Percentiles rank a stretch among this genome's conserved stretches.
These are phyloP conservation scores for Ambrosia hybrid DNA, from an alignment of 140 eudicot species.

Conservation along the genomic window DNA sequence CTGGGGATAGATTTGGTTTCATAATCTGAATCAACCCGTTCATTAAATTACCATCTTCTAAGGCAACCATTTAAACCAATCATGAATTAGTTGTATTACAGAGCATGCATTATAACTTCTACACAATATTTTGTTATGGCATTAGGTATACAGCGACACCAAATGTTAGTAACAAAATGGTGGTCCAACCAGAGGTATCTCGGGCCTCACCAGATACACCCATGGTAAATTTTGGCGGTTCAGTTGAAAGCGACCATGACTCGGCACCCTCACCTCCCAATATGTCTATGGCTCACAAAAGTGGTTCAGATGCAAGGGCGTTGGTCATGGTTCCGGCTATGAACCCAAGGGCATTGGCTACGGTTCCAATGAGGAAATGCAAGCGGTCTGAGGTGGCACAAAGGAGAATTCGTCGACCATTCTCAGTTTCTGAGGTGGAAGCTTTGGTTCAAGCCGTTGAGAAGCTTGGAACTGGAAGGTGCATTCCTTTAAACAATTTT, in stretches of 20 bases:
- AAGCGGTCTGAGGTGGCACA: constrained; percentile 81
- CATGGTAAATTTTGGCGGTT: constrained; percentile 42
- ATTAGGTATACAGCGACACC: constrained; percentile 57
- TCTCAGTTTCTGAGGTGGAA: constrained; percentile 95
- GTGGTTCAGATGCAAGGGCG: constrained; percentile 58
- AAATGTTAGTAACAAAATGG: constrained; percentile 26
- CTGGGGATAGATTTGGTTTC: too few species aligned
- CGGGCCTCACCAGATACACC: constrained; percentile 36
- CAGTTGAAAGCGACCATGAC: constrained; percentile 82
- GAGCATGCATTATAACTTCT: background rate
- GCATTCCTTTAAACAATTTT: background rate
- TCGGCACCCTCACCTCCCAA: constrained; percentile 79
- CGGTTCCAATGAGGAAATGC: constrained; percentile 63
- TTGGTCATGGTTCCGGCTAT: constrained; percentile 57
- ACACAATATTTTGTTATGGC: constrained; percentile 1
- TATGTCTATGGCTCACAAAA: constrained; percentile 51
- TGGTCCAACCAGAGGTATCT: constrained; percentile 43
- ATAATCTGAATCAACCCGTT: background rate
- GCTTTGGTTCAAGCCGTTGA: constrained; percentile 97
- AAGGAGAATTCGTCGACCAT: constrained; percentile 92
- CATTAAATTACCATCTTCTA: background rate
- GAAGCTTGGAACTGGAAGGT: constrained; percentile 99
- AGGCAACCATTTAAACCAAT: too few species aligned
- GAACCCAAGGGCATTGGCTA: constrained; percentile 60
- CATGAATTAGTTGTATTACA: constrained; percentile 4